Evolutionary conservation across 129 eudicot species (phyloP).

Genomic region (Flaveria sonorensis): DNA sequence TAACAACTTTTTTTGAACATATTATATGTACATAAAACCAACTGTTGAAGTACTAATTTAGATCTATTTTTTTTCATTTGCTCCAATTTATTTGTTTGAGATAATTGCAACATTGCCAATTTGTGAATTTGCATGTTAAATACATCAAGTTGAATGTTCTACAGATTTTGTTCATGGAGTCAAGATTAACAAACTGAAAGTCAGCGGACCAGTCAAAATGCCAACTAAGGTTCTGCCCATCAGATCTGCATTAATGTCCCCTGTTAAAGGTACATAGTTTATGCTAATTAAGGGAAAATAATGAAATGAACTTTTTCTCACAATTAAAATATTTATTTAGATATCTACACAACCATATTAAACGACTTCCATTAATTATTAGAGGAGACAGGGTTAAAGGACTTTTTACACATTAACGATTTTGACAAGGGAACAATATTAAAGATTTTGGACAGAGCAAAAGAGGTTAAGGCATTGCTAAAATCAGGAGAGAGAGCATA

Average conservation of each 20-base stretch:
- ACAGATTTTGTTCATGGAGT: conserved; percentile 37
- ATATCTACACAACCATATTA: neutral
- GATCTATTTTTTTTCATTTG: neutral
- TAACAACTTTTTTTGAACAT: neutral
- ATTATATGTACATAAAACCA: neutral
- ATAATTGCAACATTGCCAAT: neutral
- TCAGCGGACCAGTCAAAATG: conserved; percentile 29
- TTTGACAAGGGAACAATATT: conserved; percentile 78
- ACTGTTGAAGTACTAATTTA: neutral
- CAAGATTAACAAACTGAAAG: conserved; percentile 24
- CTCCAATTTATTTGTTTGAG: neutral
- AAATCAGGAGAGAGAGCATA: conserved; percentile 89
- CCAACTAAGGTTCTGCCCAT: conserved; percentile 28
- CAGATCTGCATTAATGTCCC: conserved; percentile 34
- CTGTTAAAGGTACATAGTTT: conserved; percentile 38
- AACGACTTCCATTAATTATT: conserved; percentile 17
- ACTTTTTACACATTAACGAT: conserved; percentile 77
- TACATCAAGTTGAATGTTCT: neutral
- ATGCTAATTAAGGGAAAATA: neutral
- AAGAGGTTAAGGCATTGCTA: conserved; percentile 75
- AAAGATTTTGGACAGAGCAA: conserved; percentile 77
- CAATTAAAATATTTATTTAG: neutral
- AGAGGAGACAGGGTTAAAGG: conserved; percentile 68
- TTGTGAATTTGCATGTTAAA: neutral
- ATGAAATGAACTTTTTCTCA: neutral